Evolutionary conservation across 2,329 filamentous ascomycete genomes (phyloP), one percentile per base, ranked within the genome.

Genomic region (Thermothelomyces thermophilus): DNA sequence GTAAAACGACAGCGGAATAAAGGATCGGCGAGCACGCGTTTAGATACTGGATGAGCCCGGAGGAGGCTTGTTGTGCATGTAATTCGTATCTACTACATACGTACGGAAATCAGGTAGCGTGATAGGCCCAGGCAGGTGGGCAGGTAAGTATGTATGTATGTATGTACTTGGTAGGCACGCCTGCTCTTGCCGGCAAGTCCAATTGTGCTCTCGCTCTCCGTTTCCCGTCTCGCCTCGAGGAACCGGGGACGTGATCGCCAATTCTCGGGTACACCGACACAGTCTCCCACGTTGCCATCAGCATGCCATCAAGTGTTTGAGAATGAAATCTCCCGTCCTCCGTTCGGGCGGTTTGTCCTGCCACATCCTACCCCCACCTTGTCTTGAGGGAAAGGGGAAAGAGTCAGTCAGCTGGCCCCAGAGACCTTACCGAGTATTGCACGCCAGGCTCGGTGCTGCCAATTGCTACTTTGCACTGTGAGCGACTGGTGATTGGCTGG

Each of bases 401-500:
- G 35, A 41, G 35, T 34, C 48, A 42, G 51, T 58, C 56, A 58
- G 51, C 52, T 57, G 55, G 41, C 26, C 50, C 48, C 46, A 41
- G 46, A n/a, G n/a, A n/a, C n/a, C n/a, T n/a, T n/a, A n/a, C n/a
- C n/a, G n/a, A n/a, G 36, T 43, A 28, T 19, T 48, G 36, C 39
- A 43, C 30, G 26, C 36, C 40, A 46, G 50, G 41, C 30, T 45
- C 24, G 36, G 46, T 46, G 48, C 41, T 51, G 42, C 43, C 44
- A 42, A 39, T 44, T 51, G 50, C 41, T 17, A 53, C 53, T 51
- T 50, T 57, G 50, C 36, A 39, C 46, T 46, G 34, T 49, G 17
- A 30, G 45, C 41, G 40, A 5, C 5, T 41, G 20, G 14, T 57
- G 54, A 58, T 60, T 60, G 58, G 58, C 45, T 44, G 46, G 20